These are phyloP conservation scores for Blastocystis sp. DNA, from an alignment of 352 stramenopile species.

Conservation along the genomic window DNA sequence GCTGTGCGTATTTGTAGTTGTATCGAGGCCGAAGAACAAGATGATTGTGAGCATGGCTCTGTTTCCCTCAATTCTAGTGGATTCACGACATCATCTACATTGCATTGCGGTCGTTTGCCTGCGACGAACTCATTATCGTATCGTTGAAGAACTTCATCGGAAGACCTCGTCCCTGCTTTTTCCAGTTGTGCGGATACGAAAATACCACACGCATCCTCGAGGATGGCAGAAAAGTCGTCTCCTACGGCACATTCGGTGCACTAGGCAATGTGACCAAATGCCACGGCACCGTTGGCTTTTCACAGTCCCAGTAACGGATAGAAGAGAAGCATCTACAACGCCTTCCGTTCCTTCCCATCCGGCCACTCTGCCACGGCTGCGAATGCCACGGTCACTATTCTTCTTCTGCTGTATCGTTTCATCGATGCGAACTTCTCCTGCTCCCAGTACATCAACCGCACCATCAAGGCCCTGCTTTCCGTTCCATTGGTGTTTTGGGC, in stretches of 20 bases:
- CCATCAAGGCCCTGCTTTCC: not conserved
- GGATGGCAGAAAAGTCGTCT: not conserved
- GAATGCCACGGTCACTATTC: constrained; percentile 21
- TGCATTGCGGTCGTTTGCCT: constrained; percentile 42
- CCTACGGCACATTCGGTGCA: constrained; percentile 47
- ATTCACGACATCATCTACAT: constrained; percentile 63
- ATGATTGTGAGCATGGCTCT: not conserved
- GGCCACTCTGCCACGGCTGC: constrained; percentile 49
- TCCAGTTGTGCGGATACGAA: constrained; percentile 56
- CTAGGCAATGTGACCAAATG: constrained; percentile 60
- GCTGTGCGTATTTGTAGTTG: constrained; percentile 10
- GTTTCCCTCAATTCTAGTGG: constrained; percentile 31
- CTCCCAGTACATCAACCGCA: constrained; percentile 37
- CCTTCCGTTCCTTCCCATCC: constrained; percentile 57
- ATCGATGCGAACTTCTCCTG: constrained; percentile 27
- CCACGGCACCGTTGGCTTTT: constrained; percentile 27
- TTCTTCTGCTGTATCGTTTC: constrained; percentile 23
- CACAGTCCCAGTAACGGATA: not conserved
- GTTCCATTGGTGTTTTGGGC: constrained; percentile 27
- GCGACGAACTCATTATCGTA: constrained; percentile 39
- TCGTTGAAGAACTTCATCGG: constrained; percentile 64
- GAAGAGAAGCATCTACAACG: constrained; percentile 37
- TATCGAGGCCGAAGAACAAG: constrained; percentile 34
- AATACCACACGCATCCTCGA: not conserved
- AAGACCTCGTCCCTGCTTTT: constrained; percentile 65